Conservation (phyloP, 768 basidiomycete genomes). For the Termitomyces sp. region DNA sequence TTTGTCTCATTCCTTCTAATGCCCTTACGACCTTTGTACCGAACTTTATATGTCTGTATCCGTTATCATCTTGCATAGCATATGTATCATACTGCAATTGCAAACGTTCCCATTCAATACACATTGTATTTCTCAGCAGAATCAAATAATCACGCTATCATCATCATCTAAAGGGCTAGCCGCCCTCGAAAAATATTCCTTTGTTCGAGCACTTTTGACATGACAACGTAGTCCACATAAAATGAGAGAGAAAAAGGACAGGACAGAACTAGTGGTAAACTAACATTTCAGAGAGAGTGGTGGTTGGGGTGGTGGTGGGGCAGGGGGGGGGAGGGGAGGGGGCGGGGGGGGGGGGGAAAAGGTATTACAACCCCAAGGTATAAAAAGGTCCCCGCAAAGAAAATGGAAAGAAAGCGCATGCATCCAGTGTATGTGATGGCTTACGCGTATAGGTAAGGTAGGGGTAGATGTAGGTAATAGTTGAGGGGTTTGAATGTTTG, state of each 20-base stretch:
- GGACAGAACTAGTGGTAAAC: neutral
- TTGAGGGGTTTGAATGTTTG: neutral
- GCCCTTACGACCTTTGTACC: neutral
- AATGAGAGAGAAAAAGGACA: neutral
- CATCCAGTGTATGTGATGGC: neutral
- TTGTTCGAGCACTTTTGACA: slow-evolving; percentile 3
- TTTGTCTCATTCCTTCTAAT: neutral
- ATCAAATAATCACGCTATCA: no score
- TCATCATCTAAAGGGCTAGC: neutral
- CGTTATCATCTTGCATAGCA: neutral
- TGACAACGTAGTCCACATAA: neutral
- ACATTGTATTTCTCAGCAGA: no score
- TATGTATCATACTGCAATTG: neutral
- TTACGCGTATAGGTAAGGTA: neutral
- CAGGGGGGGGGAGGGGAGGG: neutral
- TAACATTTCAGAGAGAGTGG: neutral
- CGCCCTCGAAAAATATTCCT: neutral
- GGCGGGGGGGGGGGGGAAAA: neutral
- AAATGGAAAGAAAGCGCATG: neutral
- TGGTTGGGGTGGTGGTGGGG: no score
- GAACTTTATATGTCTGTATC: neutral
- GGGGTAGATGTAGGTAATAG: neutral
- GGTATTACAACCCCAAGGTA: slow-evolving; percentile 2
- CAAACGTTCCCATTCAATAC: no score
- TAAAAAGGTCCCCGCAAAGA: neutral